These are phyloP conservation scores for Akanthomyces uredinophilus DNA, from an alignment of 2,329 filamentous ascomycete species.

Conservation along the genomic window DNA sequence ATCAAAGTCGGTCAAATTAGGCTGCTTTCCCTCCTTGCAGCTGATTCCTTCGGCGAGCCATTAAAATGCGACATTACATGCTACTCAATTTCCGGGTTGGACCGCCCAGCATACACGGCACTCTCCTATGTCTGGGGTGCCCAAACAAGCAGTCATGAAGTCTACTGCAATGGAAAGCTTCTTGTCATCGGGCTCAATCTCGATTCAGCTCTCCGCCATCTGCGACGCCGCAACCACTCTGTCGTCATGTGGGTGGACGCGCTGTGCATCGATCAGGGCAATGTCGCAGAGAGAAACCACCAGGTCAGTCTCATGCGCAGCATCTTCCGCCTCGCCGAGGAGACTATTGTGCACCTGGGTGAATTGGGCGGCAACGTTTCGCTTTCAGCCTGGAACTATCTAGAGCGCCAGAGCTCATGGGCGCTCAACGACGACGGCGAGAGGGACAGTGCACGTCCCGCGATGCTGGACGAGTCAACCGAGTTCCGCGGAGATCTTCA, in stretches of 20 bases:
- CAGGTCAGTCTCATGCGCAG: constrained; percentile 7
- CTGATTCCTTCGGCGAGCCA: no score
- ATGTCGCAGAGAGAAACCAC: neutral
- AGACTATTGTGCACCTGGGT: constrained; percentile 4
- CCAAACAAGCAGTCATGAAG: no score
- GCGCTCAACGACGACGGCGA: neutral
- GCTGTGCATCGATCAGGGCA: constrained; percentile 13
- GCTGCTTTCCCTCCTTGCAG: no score
- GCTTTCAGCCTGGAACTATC: constrained; percentile 7
- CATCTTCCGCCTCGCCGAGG: neutral
- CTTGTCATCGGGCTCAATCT: no score
- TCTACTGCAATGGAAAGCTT: no score
- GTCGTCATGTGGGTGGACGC: constrained; percentile 7
- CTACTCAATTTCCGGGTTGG: no score
- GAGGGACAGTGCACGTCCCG: neutral
- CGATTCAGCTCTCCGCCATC: neutral
- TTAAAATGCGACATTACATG: no score
- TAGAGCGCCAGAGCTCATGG: constrained; percentile 6
- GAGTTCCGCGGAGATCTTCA: constrained; percentile 7
- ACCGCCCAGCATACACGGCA: no score
- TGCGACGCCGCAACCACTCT: neutral
- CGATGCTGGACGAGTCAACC: neutral
- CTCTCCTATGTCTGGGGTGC: no score
- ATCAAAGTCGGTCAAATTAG: no score
- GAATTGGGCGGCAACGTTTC: constrained; percentile 1